A percentile compares a stretch with the other conserved stretches of the same genome.
Conservation (phyloP, 2,329 filamentous ascomycete species). For the Cladosporium sp. region DNA sequence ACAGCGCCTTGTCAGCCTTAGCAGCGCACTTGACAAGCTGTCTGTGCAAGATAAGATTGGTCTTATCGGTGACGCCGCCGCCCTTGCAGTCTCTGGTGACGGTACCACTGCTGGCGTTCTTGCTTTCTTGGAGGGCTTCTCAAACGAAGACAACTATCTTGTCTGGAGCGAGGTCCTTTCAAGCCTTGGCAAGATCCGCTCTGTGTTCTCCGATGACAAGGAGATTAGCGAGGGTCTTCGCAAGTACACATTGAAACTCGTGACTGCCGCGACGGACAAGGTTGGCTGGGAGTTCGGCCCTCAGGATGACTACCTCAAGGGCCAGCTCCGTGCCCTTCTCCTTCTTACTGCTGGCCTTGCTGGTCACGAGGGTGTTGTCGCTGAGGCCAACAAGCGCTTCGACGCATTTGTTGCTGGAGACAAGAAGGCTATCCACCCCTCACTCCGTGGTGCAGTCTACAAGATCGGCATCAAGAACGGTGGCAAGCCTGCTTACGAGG, state of each 20-base stretch:
- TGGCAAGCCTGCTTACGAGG: slow-evolving; percentile 66
- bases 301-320: slow-evolving; percentile 76
- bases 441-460: slow-evolving; percentile 78
- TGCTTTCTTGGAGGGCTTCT: slow-evolving; percentile 81
- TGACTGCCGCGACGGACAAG: slow-evolving; percentile 71
- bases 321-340: slow-evolving; percentile 79
- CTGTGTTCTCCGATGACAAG: slow-evolving; percentile 79
- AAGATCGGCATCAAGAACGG: slow-evolving; percentile 75
- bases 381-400: slow-evolving; percentile 78
- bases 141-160: slow-evolving; percentile 76
- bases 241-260: slow-evolving; percentile 75
- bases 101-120: slow-evolving; percentile 79
- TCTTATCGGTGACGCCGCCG: slow-evolving; percentile 83
- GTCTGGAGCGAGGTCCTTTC: slow-evolving; percentile 86
- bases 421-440: slow-evolving; percentile 72
- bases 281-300: slow-evolving; percentile 83
- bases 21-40: slow-evolving; percentile 72
- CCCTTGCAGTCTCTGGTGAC: slow-evolving; percentile 84
- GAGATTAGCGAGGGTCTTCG: slow-evolving; percentile 71
- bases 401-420: slow-evolving; percentile 72
- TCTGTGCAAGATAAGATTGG: slow-evolving; percentile 89
- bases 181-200: slow-evolving; percentile 73
- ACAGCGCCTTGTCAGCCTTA: slow-evolving; percentile 76
- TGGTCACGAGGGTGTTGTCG: slow-evolving; percentile 69
- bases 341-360: slow-evolving; percentile 73